Evolutionary conservation across 1,139 yeast species (phyloP).

Genomic region (Suhomyces atakaporum): DNA sequence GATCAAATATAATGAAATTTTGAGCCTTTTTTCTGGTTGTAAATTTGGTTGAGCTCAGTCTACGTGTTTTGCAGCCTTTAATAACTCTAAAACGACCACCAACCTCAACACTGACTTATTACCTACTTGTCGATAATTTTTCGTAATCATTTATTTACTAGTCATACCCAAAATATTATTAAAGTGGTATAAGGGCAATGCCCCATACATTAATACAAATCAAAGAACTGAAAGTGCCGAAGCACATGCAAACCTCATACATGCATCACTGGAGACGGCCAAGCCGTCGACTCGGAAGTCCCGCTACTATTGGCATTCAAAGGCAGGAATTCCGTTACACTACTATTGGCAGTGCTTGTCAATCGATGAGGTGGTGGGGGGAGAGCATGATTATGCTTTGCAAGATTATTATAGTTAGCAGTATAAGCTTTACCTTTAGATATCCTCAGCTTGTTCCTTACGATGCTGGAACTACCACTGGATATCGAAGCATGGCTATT

Average conservation of each 20-base stretch:
- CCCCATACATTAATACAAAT: conserved; percentile 8
- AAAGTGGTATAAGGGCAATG: too few relatives aligned
- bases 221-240: conserved; percentile 9
- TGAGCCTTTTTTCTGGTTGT: too few relatives aligned
- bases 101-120: too few relatives aligned
- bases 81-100: too few relatives aligned
- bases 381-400: conserved; percentile 9
- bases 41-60: too few relatives aligned
- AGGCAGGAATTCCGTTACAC: conserved; percentile 17
- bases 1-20: too few relatives aligned
- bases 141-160: too few relatives aligned
- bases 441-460: conserved; percentile 17
- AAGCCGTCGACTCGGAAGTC: conserved; percentile 17
- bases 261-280: conserved; percentile 21
- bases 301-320: conserved; percentile 13
- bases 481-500: conserved; percentile 8
- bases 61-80: too few relatives aligned
- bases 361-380: conserved; percentile 14
- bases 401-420: conserved; percentile 5
- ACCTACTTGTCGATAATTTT: too few relatives aligned
- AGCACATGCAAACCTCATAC: conserved; percentile 11
- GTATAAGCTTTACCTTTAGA: conserved; percentile 15
- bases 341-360: conserved; percentile 11
- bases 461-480: conserved; percentile 11
- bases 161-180: not conserved